Percentiles rank a stretch among this genome's conserved stretches.
Conservation (phyloP, 2,329 filamentous ascomycete species). For the Pochonia chlamydosporia region DNA sequence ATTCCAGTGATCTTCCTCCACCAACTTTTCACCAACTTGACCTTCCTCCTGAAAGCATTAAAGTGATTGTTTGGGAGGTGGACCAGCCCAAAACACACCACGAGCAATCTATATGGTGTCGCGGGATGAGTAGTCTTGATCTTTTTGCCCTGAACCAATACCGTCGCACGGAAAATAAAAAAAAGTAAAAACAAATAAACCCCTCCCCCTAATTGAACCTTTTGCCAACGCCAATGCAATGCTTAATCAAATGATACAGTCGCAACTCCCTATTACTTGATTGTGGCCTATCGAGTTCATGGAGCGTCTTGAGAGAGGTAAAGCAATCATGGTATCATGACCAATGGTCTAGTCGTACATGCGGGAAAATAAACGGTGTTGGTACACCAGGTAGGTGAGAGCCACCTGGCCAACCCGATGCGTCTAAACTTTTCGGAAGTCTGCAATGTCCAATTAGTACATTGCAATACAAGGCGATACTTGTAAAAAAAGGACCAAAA, state of each 20-base stretch:
- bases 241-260: constrained; percentile 38
- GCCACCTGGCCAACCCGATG: constrained; percentile 10
- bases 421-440: constrained; percentile 53
- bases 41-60: constrained; percentile 24
- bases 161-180: constrained; percentile 15
- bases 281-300: constrained; percentile 19
- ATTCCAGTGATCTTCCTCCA: constrained; percentile 1
- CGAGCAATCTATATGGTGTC: constrained; percentile 35
- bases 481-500: constrained; percentile 10
- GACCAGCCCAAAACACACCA: constrained; percentile 15
- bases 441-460: no score
- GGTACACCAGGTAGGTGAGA: constrained; percentile 10
- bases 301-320: constrained; percentile 9
- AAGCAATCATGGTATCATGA: constrained; percentile 44
- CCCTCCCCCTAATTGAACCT: constrained; percentile 24
- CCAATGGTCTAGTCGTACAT: constrained; percentile 37
- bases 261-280: constrained; percentile 13
- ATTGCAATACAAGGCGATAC: neutral
- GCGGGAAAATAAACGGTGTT: constrained; percentile 8
- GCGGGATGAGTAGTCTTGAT: constrained; percentile 31
- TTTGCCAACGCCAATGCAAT: constrained; percentile 54
- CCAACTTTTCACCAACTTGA: constrained; percentile 14
- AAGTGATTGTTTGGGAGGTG: constrained; percentile 12
- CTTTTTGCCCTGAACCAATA: constrained; percentile 27
- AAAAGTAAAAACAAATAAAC: constrained; percentile 19